Evolutionary conservation across 2,329 filamentous ascomycete species (phyloP), one percentile per base, ranked within the genome.

Genomic region (Sporothrix phasma): DNA sequence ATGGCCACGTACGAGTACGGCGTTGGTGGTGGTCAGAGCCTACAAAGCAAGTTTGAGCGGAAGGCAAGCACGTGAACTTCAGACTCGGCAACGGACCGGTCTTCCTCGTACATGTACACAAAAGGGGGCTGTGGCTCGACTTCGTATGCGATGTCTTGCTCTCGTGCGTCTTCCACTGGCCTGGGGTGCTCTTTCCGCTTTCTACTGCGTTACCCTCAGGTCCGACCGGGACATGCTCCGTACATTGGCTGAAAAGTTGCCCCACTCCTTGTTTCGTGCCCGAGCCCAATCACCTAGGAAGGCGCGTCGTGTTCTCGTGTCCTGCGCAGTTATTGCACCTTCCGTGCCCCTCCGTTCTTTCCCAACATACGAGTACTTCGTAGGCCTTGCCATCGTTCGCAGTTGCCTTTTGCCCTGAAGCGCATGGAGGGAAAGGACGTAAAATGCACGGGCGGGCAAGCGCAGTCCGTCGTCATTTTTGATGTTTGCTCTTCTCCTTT

Each of bases 241-340:
- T 34, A 39, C 29, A 34, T 37, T 61, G 49, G 53, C 61, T 29
- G 47, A 61, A 60, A 43, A 29, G 46, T n/a, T n/a, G 64, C 22
- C 64, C 61, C 64, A 61, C 64, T 64, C 41, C 22, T 64, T 22
- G 46, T 64, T 66, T 56, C 64, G 61, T 64, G 61, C 43, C 61
- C 64, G 61, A 39, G 45, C 24, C 61, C 56, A 65, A 46, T 22
- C 39, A n/a, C 61, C 17, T 37, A 53, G 24, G 24, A 56, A 37
- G 11, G 46, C 54, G 61, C 54, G 37, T 47, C 31, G 56, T 41
- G 39, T 39, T 65, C 17, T 46, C 31, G 11, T 46, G 22, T 41
- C 11, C 47, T 19, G 39, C 31, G 17, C 47, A 43, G 22, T 53
- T 3, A 29, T 54, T 22, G 39, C 26, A 10, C 22, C 56, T 46